phyloP scores from a whole-genome alignment of 129 eudicot species.

The Pseudognaphalium luteoalbum region DNA sequence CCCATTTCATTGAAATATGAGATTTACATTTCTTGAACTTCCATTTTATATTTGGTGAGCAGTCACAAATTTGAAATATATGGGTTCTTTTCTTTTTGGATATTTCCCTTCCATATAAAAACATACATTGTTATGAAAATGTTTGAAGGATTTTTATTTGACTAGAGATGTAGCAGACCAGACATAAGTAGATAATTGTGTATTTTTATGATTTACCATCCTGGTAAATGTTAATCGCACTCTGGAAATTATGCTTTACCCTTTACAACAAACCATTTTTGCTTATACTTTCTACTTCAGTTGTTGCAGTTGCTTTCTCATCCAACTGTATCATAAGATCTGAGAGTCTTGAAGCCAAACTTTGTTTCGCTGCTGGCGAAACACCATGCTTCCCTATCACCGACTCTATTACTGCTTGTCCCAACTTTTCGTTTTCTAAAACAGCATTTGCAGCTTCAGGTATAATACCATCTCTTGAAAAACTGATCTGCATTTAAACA shows the following conservation, averaged over 20 bases:
- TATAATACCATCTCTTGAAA: constrained; percentile 53
- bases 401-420: constrained; percentile 74
- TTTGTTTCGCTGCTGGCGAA: constrained; percentile 78
- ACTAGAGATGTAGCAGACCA: background rate
- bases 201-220: background rate
- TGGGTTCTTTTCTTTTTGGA: background rate
- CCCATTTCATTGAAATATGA: background rate
- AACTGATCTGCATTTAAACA: constrained; percentile 56
- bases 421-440: constrained; percentile 55
- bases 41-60: no score
- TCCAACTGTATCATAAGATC: constrained; percentile 46
- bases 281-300: background rate
- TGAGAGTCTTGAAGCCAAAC: constrained; percentile 65
- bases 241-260: background rate
- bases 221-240: background rate
- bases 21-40: background rate
- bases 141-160: background rate
- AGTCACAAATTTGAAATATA: no score
- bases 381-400: constrained; percentile 88
- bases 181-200: background rate
- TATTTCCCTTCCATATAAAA: background rate
- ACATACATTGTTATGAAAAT: background rate
- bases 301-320: constrained; percentile 11
- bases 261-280: background rate
- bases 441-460: constrained; percentile 56